Evolutionary conservation across 305 asterid species (phyloP).

Genomic region (Fraxinus nigra): DNA sequence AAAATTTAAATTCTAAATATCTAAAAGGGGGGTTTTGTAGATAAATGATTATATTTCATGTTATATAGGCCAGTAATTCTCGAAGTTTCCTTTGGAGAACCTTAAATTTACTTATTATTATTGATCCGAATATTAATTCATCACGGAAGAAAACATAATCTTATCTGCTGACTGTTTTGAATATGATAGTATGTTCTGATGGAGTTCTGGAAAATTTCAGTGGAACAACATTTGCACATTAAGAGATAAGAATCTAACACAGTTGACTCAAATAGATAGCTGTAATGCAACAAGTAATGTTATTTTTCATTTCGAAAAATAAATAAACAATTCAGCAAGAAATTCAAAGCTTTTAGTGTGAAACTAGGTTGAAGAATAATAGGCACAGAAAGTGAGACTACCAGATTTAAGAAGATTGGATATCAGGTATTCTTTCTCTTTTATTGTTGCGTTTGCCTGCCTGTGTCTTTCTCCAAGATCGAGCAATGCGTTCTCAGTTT

Average conservation of each 20-base stretch:
- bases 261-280: neutral
- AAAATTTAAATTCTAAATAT: neutral
- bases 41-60: neutral
- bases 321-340: neutral
- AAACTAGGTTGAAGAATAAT: neutral
- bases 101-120: neutral
- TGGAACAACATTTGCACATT: neutral
- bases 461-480: slow-evolving; percentile 39
- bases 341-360: neutral
- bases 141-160: neutral
- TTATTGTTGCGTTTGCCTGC: slow-evolving; percentile 32
- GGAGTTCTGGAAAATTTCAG: neutral
- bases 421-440: slow-evolving; percentile 42
- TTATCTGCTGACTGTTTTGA: neutral
- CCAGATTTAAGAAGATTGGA: slow-evolving; percentile 43
- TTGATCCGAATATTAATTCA: neutral
- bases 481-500: slow-evolving; percentile 38
- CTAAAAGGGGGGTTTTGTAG: neutral
- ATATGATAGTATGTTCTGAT: neutral
- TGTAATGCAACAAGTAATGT: neutral
- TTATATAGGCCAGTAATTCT: neutral
- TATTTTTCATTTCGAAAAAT: neutral
- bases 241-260: neutral
- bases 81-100: neutral
- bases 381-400: slow-evolving; percentile 16